Conservation (phyloP, 305 asterid species). For the Fraxinus dipetala region DNA sequence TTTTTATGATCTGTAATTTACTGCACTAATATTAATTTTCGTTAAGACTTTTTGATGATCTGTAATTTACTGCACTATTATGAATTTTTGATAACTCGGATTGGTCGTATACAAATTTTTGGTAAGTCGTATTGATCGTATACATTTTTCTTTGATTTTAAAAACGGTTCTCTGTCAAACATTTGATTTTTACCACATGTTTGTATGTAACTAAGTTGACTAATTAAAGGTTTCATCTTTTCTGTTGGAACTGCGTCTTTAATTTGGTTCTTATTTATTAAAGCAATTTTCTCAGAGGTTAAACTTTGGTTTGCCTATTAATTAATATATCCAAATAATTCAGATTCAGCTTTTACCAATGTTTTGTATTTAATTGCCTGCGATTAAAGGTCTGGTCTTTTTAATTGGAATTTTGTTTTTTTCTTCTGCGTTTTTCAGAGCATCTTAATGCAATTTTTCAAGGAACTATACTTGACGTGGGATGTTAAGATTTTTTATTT, state of each 20-base stretch:
- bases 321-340: neutral
- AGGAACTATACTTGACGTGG: neutral
- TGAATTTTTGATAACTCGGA: neutral
- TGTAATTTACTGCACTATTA: neutral
- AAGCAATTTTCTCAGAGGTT: neutral
- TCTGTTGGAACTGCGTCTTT: neutral
- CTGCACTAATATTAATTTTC: neutral
- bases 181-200: neutral
- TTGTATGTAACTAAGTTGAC: neutral
- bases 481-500: neutral
- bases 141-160: neutral
- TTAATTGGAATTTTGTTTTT: neutral
- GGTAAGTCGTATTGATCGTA: neutral
- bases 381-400: neutral
- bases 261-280: conserved; percentile 18
- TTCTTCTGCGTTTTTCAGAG: neutral
- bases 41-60: neutral
- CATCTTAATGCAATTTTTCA: neutral
- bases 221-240: neutral
- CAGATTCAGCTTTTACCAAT: neutral
- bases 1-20: neutral
- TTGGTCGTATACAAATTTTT: neutral
- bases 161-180: neutral
- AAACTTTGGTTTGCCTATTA: neutral
- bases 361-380: neutral